A percentile compares a stretch with the other conserved stretches of the same genome.
Evolutionary conservation across 2,329 filamentous ascomycete genomes (phyloP).

Genomic region (Aphanocladium album): DNA sequence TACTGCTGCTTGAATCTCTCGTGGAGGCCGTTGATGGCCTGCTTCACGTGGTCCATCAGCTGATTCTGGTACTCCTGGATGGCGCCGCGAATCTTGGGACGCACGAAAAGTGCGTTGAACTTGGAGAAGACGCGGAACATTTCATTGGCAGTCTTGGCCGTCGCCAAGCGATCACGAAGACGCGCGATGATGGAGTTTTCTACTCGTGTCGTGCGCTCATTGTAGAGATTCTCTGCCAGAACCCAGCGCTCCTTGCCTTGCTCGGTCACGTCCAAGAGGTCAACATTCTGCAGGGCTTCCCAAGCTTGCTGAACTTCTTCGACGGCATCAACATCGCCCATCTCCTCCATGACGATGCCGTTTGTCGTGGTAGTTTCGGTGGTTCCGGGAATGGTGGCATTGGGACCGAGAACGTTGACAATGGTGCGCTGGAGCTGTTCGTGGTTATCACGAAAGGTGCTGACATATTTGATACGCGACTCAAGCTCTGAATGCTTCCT

Average conservation of each 20-base stretch:
- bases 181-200: slow-evolving; percentile 98
- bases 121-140: slow-evolving; percentile 99
- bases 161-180: slow-evolving; percentile 85
- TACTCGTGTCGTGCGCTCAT: slow-evolving; percentile 91
- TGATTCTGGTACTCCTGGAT: slow-evolving; percentile 98
- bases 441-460: slow-evolving; percentile 92
- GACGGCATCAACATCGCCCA: slow-evolving; percentile 94
- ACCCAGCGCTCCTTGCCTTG: slow-evolving; percentile 91
- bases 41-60: slow-evolving; percentile 95
- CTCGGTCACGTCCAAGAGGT: slow-evolving; percentile 84
- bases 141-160: slow-evolving; percentile 94
- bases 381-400: slow-evolving; percentile 51
- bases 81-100: slow-evolving; percentile 97
- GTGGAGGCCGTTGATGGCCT: slow-evolving; percentile 87
- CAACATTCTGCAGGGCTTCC: slow-evolving; percentile 87
- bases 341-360: slow-evolving; percentile 79
- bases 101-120: slow-evolving; percentile 97
- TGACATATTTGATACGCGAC: slow-evolving; percentile 86
- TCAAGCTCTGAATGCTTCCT: slow-evolving; percentile 85
- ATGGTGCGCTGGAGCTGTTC: slow-evolving; percentile 97
- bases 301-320: slow-evolving; percentile 95
- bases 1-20: slow-evolving; percentile 99
- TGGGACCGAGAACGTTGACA: slow-evolving; percentile 87
- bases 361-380: slow-evolving; percentile 49
- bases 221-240: slow-evolving; percentile 91